Evolutionary conservation across 305 asterid species (phyloP).

Genomic region (Fraxinus xanthoxyloides): DNA sequence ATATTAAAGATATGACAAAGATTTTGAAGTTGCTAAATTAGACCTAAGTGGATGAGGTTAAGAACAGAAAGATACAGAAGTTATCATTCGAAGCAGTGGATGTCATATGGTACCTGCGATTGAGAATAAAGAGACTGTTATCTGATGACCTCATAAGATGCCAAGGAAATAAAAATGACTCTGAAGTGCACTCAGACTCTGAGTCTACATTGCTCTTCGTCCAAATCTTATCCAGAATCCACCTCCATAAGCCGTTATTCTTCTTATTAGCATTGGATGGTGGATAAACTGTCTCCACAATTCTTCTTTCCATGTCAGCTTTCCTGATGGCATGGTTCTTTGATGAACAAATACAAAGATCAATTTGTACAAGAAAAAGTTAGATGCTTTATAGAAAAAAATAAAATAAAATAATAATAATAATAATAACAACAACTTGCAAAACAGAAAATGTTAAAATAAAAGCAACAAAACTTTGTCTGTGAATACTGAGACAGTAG

Average conservation of each 20-base stretch:
- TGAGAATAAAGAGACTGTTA: slow-evolving; percentile 54
- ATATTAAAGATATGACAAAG: not conserved
- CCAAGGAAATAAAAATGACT: slow-evolving; percentile 82
- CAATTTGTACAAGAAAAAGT: slow-evolving; percentile 15
- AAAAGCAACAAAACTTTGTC: not conserved
- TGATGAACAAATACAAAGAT: slow-evolving; percentile 23
- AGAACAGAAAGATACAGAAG: slow-evolving; percentile 10
- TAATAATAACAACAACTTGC: not conserved
- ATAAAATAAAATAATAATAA: not conserved
- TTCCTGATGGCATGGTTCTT: slow-evolving; percentile 94
- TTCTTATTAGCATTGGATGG: slow-evolving; percentile 29
- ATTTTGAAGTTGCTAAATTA: not conserved
- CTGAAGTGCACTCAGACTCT: slow-evolving; percentile 45
- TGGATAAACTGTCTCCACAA: slow-evolving; percentile 77
- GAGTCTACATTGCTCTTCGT: slow-evolving; percentile 29
- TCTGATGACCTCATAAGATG: slow-evolving; percentile 63
- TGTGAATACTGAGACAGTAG: not conserved
- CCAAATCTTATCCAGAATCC: slow-evolving; percentile 68
- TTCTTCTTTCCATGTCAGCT: slow-evolving; percentile 77
- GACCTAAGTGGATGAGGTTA: slow-evolving; percentile 9
- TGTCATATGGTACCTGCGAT: slow-evolving; percentile 53
- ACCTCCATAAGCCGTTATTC: slow-evolving; percentile 51
- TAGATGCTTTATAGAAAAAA: slow-evolving; percentile 3
- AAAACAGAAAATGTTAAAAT: not conserved
- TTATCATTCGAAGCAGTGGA: slow-evolving; percentile 11